These are phyloP conservation scores for Chlamydomonas reinhardtii DNA, from an alignment of 163 green algal genomes.

Conservation along the genomic window DNA sequence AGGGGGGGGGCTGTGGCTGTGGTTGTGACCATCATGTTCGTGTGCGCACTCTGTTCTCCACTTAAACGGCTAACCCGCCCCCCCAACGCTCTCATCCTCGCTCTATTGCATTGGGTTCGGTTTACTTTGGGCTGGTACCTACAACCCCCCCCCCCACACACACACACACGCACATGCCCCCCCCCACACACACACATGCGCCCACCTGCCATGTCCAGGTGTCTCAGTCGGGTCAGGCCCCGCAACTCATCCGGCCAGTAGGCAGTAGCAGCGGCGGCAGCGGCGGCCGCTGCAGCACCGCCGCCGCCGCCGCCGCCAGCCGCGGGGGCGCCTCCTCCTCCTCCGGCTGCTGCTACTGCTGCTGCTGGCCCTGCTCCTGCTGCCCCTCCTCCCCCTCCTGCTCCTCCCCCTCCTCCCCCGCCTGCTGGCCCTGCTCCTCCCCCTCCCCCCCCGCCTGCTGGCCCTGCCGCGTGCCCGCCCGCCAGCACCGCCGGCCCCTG, in stretches of 20 bases:
- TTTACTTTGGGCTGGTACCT: no score
- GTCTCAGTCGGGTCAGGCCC: no score
- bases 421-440: background rate
- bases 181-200: background rate
- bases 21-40: no score
- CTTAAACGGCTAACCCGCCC: no score
- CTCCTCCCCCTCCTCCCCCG: background rate
- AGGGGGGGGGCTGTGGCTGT: no score
- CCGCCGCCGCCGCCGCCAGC: background rate
- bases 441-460: background rate
- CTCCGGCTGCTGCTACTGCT: background rate
- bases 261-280: background rate
- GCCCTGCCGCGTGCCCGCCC: background rate
- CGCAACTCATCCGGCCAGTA: no score
- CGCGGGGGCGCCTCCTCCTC: no score
- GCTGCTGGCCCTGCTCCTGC: background rate
- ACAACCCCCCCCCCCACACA: background rate
- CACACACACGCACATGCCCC: no score
- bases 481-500: background rate
- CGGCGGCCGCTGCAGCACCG: background rate
- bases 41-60: no score
- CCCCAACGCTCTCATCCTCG: no score
- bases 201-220: no score
- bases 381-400: conserved; percentile 3
- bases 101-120: no score